Percentiles rank a stretch among this genome's conserved stretches.
phyloP scores from a whole-genome alignment of 1,284 basidiomycete species.

The Leucoagaricus sp. region DNA sequence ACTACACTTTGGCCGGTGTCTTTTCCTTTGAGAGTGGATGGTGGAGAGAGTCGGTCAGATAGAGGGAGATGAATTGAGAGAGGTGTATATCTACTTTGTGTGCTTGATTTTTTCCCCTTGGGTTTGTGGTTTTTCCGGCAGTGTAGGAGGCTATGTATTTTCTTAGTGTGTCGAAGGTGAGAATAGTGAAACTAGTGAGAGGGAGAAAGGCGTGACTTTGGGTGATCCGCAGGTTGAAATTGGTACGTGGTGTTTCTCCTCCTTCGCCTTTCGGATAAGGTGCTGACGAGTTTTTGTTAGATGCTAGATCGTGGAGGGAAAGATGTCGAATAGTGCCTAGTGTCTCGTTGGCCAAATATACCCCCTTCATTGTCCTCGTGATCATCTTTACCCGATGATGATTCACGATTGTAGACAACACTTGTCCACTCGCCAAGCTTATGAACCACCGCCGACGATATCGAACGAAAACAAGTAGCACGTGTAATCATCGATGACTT shows the following conservation, averaged over 20 bases:
- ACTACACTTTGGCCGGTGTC: constrained; percentile 62
- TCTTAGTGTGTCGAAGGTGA: constrained; percentile 61
- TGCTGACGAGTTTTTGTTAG: constrained; percentile 35
- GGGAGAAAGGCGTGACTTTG: constrained; percentile 69
- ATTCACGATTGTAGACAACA: not conserved
- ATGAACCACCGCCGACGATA: not conserved
- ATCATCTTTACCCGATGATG: constrained; percentile 55
- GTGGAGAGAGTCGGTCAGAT: constrained; percentile 28
- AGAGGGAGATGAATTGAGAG: constrained; percentile 50
- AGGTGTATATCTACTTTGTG: constrained; percentile 65
- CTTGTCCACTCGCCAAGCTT: too few species aligned
- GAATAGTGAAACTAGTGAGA: constrained; percentile 54
- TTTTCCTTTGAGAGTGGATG: constrained; percentile 33
- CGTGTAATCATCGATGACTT: not conserved
- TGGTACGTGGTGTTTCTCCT: constrained; percentile 45
- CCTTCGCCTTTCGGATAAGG: not conserved
- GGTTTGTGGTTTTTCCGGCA: constrained; percentile 74
- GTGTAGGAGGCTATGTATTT: constrained; percentile 71
- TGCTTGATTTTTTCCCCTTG: constrained; percentile 76
- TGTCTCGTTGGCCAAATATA: constrained; percentile 70
- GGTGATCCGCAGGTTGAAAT: constrained; percentile 79
- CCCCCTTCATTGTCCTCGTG: constrained; percentile 73
- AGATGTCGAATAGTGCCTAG: constrained; percentile 71
- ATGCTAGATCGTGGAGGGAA: constrained; percentile 69
- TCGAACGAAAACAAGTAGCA: not conserved